Evolutionary conservation across 805 yeast species (phyloP), one percentile per base, ranked within the genome.

Genomic region (Saccharomycopsis sp.): DNA sequence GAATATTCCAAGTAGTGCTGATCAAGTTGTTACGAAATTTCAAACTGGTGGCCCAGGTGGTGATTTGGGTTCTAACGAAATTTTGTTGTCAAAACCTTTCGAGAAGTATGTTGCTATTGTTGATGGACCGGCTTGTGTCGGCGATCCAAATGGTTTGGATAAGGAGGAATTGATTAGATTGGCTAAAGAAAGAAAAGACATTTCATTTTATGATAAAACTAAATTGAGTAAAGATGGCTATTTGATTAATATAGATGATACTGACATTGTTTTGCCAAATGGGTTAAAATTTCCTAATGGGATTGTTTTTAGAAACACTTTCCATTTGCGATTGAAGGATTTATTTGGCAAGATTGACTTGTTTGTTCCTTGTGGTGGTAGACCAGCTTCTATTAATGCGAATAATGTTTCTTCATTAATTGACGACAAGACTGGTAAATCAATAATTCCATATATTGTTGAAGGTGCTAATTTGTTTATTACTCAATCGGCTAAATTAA

Each of bases 41-140:
- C 98, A 90, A 70, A 93, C 97, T 44, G 98, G 97, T 66, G 98
- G 98, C 38, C 97, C 97, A 53, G 97, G 93, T 64, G 98, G 98
- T 59, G 98, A 90, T 65, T 72, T 90, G 54, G 98, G 98, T 24
- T 85, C 95, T 21, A 93, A 90, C 63, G 98, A 90, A 68, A 93
- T 90, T 57, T 71, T 86, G 54, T 73, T 90, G 49, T 87, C 97
- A 1, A 71, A 81, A 42, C 59, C 62, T 20, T 76, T 79, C 48
- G 98, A 90, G 67, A 72, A 68, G 39, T 93, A 93, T 60, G 82
- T 88, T 53, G 95, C 86, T 43, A 65, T 90, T 40, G 93, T 90
- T 40, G 98, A 90, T 64, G 98, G 98, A 19, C 83, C 95, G 4
- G 98, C 98, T 62, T 96, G 88, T 16, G 66, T 93, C 44, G 88